Evolutionary conservation across 2,329 filamentous ascomycete species (phyloP).

Genomic region (Aureobasidium vineae): DNA sequence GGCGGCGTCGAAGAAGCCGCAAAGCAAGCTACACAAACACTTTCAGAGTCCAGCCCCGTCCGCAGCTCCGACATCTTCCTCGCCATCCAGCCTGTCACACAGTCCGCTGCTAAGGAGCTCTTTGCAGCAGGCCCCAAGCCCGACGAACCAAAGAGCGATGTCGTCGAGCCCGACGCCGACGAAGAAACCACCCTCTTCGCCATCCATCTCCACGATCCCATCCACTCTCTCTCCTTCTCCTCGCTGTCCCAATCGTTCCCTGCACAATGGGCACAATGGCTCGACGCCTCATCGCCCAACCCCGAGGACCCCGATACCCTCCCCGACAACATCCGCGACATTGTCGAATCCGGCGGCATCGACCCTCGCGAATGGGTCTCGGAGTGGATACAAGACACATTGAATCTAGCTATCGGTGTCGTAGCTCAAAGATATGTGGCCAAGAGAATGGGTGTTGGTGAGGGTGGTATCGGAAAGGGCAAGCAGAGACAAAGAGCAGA

Average conservation of each 20-base stretch:
- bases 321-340: conserved; percentile 82
- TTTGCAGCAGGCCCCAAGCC: conserved; percentile 53
- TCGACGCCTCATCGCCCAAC: conserved; percentile 64
- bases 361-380: conserved; percentile 96
- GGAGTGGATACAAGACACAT: conserved; percentile 91
- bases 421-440: conserved; percentile 96
- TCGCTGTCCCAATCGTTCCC: conserved; percentile 81
- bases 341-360: conserved; percentile 70
- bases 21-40: conserved; percentile 71
- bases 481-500: conserved; percentile 56
- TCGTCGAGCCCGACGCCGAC: conserved; percentile 50
- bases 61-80: conserved; percentile 94
- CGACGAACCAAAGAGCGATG: conserved; percentile 55
- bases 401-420: conserved; percentile 74
- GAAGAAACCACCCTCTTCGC: conserved; percentile 71
- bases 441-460: conserved; percentile 90
- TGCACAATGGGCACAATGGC: conserved; percentile 83
- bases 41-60: conserved; percentile 84
- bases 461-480: conserved; percentile 64
- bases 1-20: conserved; percentile 81
- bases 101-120: conserved; percentile 62
- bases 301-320: conserved; percentile 52
- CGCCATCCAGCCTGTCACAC: conserved; percentile 81
- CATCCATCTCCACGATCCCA: conserved; percentile 78
- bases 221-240: conserved; percentile 85